Evolutionary conservation across 805 yeast species (phyloP).

Genomic region (Cyberlindnera americana): DNA sequence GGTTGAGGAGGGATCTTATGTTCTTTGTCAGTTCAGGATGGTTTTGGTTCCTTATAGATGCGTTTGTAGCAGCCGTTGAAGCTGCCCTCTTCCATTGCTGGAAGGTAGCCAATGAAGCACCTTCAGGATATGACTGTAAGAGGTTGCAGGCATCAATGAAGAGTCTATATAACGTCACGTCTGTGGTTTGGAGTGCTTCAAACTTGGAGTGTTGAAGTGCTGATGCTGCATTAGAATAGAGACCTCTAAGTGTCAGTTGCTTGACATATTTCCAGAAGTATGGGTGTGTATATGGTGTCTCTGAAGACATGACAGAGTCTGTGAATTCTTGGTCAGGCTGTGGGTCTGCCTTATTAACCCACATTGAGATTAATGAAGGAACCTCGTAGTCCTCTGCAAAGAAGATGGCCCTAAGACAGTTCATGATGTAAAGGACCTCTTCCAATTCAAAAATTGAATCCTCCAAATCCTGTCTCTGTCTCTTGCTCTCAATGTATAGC

Average conservation of each 20-base stretch:
- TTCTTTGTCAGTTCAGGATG: conserved; percentile 22
- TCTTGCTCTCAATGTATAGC: conserved; percentile 30
- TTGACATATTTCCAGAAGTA: conserved; percentile 62
- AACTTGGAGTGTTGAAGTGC: conserved; percentile 44
- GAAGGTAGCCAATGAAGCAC: conserved; percentile 28
- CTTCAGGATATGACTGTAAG: conserved; percentile 34
- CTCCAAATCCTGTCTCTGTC: conserved; percentile 28
- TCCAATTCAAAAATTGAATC: conserved; percentile 36
- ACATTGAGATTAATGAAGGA: conserved; percentile 44
- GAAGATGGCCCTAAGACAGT: conserved; percentile 52
- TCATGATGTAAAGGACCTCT: conserved; percentile 49
- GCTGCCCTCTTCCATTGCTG: conserved; percentile 36
- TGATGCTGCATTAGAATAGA: conserved; percentile 50
- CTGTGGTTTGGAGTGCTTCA: conserved; percentile 32
- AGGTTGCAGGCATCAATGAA: conserved; percentile 32
- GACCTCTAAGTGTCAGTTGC: conserved; percentile 58
- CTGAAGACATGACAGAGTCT: conserved; percentile 40
- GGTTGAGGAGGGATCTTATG: conserved; percentile 30
- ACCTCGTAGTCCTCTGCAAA: conserved; percentile 35
- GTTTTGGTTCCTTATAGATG: conserved; percentile 20
- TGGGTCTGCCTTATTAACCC: conserved; percentile 71
- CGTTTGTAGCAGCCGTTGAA: conserved; percentile 23
- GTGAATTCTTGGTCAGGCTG: conserved; percentile 54
- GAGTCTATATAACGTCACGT: conserved; percentile 27
- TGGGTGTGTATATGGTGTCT: conserved; percentile 45